phyloP scores from a whole-genome alignment of 1,284 basidiomycete species.

The Microbotryomycetes sp. region DNA sequence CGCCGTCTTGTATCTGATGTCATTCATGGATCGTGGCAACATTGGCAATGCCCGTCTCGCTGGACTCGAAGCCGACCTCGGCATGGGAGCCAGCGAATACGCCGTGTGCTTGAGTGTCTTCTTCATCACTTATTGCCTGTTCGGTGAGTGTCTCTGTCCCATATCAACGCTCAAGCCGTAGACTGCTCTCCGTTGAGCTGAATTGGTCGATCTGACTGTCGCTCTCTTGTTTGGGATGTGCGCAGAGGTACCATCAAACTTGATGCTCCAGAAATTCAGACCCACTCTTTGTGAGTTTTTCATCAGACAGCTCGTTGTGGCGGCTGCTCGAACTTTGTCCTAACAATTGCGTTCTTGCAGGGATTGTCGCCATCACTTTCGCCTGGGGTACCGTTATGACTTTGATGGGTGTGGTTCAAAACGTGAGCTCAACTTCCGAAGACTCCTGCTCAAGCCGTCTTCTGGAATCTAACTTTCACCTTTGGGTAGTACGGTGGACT shows the following conservation, averaged over 20 bases:
- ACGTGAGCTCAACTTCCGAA: neutral
- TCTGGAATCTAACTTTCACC: too few relatives aligned
- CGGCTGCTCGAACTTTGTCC: conserved; percentile 47
- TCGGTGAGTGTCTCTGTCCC: too few relatives aligned
- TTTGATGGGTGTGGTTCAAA: conserved; percentile 43
- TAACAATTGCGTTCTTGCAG: conserved; percentile 53
- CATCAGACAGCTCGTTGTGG: conserved; percentile 51
- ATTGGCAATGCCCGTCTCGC: neutral
- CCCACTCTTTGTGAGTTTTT: conserved; percentile 47
- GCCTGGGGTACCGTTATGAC: conserved; percentile 46
- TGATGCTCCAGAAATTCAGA: conserved; percentile 51
- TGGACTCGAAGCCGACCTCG: neutral
- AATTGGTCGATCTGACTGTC: too few relatives aligned
- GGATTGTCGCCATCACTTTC: conserved; percentile 57
- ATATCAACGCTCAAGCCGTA: too few relatives aligned
- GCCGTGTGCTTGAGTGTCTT: neutral
- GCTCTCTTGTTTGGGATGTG: too few relatives aligned
- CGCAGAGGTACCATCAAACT: conserved; percentile 39
- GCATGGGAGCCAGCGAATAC: neutral
- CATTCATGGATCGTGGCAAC: neutral
- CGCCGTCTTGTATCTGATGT: neutral
- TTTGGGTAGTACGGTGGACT: conserved; percentile 29
- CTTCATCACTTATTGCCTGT: neutral
- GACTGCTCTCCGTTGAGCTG: conserved; percentile 3
- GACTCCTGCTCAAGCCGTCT: too few relatives aligned